Base-by-base conservation (phyloP, 768 basidiomycete species). In the Amanita polypyramis region DNA sequence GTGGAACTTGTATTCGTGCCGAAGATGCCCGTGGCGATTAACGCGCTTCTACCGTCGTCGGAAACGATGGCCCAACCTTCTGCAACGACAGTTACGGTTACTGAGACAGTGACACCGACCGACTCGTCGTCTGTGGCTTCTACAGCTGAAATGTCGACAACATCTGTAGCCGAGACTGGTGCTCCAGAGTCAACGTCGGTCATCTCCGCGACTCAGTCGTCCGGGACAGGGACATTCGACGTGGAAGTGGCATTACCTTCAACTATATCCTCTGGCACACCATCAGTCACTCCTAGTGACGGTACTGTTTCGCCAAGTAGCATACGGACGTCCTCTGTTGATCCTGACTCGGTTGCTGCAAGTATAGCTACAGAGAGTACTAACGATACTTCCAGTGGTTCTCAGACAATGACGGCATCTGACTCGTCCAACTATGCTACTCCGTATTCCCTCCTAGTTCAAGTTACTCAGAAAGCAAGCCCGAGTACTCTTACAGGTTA, bases 61-160 rank as follows among this genome's bases (percentile, higher is more conserved):
- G 34, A 19, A 17, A 12, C 44, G 15, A 17, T 6, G 5, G 12
- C 10, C 25, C 21, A 42, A 27, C 12, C 37, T 20, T 33, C 47
- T 15, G 29, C 21, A 17, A 42, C 47, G 14, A 49, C 47, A 15
- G 32, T 49, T 23, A 49, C 47, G 2, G 47, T 49, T 5, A 49
- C 47, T 4, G 32, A 39, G 33, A 49, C 47, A n/a, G 21, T 30
- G 8, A 42, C 47, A 2, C 21, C 33, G 23, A 33, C 47, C 4
- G 40, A 42, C 9, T 17, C 46, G 17, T 47, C 46, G 25, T 25
- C 32, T 2, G 25, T 19, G 9, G 23, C 4, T 9, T 29, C 47
- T 32, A 39, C 39, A 17, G 29, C 14, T 12, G 47, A 19, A 11
- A 37, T 33, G 8, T 10, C 34, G 20, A 20, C 45, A 3, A 41